Conservation (phyloP, 106 monocot genomes). For the Phalaenopsis equestris region DNA sequence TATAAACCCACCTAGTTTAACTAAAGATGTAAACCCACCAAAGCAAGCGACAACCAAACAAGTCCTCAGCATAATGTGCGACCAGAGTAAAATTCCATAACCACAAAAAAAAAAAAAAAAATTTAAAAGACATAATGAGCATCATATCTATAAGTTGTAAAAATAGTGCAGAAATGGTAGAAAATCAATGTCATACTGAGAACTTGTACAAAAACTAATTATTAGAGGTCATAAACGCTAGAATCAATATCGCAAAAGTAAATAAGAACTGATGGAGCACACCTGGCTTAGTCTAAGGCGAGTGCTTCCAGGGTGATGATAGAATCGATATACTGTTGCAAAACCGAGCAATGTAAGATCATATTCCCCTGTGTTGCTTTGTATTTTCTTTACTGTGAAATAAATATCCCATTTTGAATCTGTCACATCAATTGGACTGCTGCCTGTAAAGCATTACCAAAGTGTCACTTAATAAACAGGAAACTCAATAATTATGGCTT, state of each 20-base stretch:
- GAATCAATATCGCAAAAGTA: neutral
- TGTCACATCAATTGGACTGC: conserved; percentile 68
- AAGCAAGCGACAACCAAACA: too few relatives aligned
- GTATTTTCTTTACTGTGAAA: conserved; percentile 50
- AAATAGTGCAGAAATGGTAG: neutral
- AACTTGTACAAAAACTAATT: neutral
- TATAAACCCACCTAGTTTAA: too few relatives aligned
- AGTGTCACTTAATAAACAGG: neutral
- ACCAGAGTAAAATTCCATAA: neutral
- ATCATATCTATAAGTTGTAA: neutral
- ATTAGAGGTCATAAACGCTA: neutral
- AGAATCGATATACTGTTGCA: conserved; percentile 73
- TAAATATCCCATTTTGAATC: conserved; percentile 91
- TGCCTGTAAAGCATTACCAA: conserved; percentile 34
- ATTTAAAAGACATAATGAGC: neutral
- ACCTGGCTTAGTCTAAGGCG: conserved; percentile 93
- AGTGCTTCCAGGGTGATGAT: conserved; percentile 71
- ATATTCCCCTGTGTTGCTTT: conserved; percentile 21
- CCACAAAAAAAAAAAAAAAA: neutral
- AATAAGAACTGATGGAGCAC: neutral
- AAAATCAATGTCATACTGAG: neutral
- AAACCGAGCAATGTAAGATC: conserved; percentile 55
- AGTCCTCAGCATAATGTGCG: neutral
- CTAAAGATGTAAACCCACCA: too few relatives aligned
- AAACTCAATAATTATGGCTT: conserved; percentile 1